Conservation (phyloP, 345 rosid genomes). For the Sisymbrium irio region DNA sequence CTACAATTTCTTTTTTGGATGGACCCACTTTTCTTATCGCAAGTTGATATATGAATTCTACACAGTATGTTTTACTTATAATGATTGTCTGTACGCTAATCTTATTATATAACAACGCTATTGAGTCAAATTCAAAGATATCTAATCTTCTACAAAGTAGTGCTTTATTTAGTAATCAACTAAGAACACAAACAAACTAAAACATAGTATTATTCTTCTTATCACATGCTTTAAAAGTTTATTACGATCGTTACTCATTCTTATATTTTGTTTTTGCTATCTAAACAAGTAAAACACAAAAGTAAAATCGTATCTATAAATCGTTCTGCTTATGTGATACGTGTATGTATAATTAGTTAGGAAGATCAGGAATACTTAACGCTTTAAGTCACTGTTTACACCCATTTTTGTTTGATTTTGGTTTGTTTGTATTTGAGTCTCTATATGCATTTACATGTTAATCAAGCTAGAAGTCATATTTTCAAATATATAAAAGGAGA, state of each 20-base stretch:
- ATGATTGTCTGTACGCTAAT: background rate
- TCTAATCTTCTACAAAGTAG: background rate
- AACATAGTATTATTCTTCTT: background rate
- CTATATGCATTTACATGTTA: background rate
- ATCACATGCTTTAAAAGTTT: slow-evolving; percentile 4
- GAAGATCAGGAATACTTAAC: background rate
- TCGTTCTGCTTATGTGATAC: background rate
- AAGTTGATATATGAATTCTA: background rate
- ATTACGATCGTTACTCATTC: background rate
- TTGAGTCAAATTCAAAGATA: background rate
- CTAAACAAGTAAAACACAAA: background rate
- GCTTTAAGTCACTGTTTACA: background rate
- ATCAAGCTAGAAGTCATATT: no score
- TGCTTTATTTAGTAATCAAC: slow-evolving; percentile 4
- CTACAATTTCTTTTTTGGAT: slow-evolving; percentile 16
- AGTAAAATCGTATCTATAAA: background rate
- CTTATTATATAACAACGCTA: background rate
- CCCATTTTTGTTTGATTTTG: background rate
- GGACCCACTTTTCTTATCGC: slow-evolving; percentile 28
- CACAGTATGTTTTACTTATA: background rate
- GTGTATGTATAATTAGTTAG: background rate
- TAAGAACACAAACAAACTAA: background rate
- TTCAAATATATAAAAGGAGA: no score
- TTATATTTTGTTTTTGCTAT: background rate
- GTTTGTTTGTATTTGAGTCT: background rate